Conservation (phyloP, 768 basidiomycete genomes). For the Mycena leptocephala region DNA sequence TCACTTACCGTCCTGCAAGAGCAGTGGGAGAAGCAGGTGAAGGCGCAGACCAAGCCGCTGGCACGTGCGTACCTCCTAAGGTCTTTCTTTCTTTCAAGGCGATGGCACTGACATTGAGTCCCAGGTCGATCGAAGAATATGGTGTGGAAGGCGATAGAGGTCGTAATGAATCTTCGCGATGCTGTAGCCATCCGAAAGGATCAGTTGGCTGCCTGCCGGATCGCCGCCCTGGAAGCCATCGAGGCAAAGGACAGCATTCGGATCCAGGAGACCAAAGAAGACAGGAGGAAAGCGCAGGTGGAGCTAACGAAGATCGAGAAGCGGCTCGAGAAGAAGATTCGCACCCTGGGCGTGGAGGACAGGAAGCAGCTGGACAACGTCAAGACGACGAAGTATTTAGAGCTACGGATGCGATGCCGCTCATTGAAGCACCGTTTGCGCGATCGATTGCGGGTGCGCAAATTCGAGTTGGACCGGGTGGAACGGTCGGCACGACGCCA, state of each 20-base stretch:
- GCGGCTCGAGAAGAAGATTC: not conserved
- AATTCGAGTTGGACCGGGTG: not conserved
- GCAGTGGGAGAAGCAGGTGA: conserved; percentile 53
- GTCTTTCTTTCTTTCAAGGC: too few relatives aligned
- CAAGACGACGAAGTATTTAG: not conserved
- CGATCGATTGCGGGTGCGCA: not conserved
- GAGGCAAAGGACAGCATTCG: too few relatives aligned
- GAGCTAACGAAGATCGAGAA: not conserved
- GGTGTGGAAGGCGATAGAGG: too few relatives aligned
- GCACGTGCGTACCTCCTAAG: not conserved
- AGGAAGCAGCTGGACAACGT: not conserved
- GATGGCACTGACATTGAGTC: too few relatives aligned
- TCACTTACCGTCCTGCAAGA: conserved; percentile 33
- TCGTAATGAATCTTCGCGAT: too few relatives aligned
- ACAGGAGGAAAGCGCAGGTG: too few relatives aligned
- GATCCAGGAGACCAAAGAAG: too few relatives aligned
- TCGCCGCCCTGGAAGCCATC: too few relatives aligned
- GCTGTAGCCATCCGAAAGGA: too few relatives aligned
- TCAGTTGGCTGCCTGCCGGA: too few relatives aligned
- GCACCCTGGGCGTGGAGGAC: not conserved
- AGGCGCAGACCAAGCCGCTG: conserved; percentile 39
- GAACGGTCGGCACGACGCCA: not conserved
- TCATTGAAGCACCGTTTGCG: not conserved
- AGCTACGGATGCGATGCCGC: not conserved
- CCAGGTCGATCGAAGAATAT: too few relatives aligned